Evolutionary conservation across 306 rosid species (phyloP).

Genomic region (Casuarina cunninghamiana): DNA sequence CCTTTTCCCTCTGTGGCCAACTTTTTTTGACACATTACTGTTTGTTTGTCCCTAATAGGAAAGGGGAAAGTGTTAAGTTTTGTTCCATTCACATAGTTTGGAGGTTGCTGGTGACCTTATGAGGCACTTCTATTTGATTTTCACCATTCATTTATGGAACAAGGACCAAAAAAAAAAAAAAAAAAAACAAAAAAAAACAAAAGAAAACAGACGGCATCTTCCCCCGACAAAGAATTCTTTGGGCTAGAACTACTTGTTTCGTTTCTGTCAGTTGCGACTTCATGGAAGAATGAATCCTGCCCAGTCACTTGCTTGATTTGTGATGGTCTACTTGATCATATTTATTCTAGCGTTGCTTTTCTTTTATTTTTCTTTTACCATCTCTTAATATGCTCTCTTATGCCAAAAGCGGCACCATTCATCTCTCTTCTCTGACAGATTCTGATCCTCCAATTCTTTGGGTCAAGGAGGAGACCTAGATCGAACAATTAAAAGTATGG

Average conservation of each 20-base stretch:
- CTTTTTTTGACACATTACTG: not conserved
- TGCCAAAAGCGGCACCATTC: not conserved
- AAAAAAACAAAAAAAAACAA: not conserved
- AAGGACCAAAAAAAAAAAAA: not conserved
- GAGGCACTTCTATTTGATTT: not conserved
- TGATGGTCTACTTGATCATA: not conserved
- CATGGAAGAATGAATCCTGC: not conserved
- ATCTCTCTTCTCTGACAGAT: not conserved
- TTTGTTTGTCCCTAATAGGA: slow-evolving; percentile 18
- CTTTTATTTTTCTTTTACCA: not conserved
- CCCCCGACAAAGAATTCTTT: not conserved
- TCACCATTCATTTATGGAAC: not conserved
- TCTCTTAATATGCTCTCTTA: not conserved
- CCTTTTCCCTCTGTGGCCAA: slow-evolving; percentile 9
- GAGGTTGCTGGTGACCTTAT: not conserved
- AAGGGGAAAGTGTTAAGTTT: not conserved
- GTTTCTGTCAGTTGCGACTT: not conserved
- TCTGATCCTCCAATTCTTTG: not conserved
- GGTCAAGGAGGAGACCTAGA: too few species aligned
- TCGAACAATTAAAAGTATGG: not conserved
- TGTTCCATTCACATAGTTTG: slow-evolving; percentile 15
- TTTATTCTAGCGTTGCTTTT: not conserved
- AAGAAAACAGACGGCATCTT: not conserved
- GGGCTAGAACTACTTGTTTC: not conserved
- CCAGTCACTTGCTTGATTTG: not conserved